Evolutionary conservation across 805 yeast species (phyloP).

Genomic region (Ogataea ramenticola): DNA sequence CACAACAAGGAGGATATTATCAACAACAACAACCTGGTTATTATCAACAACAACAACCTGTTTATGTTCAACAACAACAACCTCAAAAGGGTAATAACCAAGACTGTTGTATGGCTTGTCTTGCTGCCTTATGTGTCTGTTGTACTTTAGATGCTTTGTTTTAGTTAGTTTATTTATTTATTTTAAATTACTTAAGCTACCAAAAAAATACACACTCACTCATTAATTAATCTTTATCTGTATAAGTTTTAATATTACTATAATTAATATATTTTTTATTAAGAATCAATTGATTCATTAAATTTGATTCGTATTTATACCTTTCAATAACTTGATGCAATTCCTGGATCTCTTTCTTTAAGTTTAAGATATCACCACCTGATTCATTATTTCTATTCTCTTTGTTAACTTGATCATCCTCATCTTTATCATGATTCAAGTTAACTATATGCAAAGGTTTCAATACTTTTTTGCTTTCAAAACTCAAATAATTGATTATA

Average conservation of each 20-base stretch:
- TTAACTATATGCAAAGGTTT: background rate
- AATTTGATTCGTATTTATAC: background rate
- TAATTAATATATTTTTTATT: background rate
- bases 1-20: slow-evolving; percentile 6
- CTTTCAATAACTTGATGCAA: background rate
- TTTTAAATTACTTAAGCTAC: background rate
- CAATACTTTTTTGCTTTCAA: background rate
- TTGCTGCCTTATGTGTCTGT: slow-evolving; percentile 49
- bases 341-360: background rate
- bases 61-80: slow-evolving; percentile 47
- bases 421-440: background rate
- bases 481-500: background rate
- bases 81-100: slow-evolving; percentile 29
- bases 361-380: no score
- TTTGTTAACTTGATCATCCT: background rate
- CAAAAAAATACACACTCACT: background rate
- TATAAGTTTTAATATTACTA: no score
- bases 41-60: slow-evolving; percentile 42
- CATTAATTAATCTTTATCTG: no score
- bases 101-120: slow-evolving; percentile 45
- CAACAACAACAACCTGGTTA: slow-evolving; percentile 23
- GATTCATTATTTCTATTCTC: background rate
- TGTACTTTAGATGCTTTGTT: slow-evolving; percentile 46
- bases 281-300: background rate
- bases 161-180: slow-evolving; percentile 13